phyloP scores from a whole-genome alignment of 257 asterid species.

The Petrea volubilis region DNA sequence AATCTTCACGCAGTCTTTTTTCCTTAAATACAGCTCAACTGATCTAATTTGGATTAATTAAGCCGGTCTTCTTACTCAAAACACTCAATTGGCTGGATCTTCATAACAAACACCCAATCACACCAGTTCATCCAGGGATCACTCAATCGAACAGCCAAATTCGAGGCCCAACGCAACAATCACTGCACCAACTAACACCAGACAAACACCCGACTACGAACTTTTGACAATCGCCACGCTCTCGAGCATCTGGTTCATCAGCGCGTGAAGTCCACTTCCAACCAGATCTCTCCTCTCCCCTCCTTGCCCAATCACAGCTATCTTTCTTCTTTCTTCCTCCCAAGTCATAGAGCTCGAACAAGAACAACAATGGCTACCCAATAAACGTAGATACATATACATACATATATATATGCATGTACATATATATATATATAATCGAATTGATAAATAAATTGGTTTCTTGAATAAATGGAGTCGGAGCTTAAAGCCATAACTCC shows the following conservation, averaged over 20 bases:
- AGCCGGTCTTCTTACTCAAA: too few species aligned
- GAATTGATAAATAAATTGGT: not conserved
- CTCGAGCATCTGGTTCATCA: not conserved
- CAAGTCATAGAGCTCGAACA: not conserved
- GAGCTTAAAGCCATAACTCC: constrained; percentile 60
- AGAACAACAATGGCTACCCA: constrained; percentile 37
- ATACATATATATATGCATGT: not conserved
- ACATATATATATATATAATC: too few species aligned
- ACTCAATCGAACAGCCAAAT: not conserved
- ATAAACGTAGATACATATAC: not conserved
- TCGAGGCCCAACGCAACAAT: constrained; percentile 4
- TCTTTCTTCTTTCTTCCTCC: constrained; percentile 14
- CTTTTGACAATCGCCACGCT: not conserved
- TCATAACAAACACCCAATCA: not conserved
- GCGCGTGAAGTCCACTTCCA: constrained; percentile 12
- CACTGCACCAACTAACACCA: not conserved
- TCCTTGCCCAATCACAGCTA: not conserved
- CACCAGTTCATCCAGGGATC: not conserved
- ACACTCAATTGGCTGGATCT: not conserved
- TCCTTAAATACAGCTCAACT: too few species aligned
- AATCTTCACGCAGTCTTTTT: not conserved
- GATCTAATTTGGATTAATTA: not conserved
- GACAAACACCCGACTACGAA: not conserved
- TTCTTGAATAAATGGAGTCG: constrained; percentile 47
- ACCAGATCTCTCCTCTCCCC: constrained; percentile 25